These are phyloP conservation scores for Xenosphaeropsis pyriputrescens DNA, from an alignment of 2,329 filamentous ascomycete genomes.

Conservation along the genomic window DNA sequence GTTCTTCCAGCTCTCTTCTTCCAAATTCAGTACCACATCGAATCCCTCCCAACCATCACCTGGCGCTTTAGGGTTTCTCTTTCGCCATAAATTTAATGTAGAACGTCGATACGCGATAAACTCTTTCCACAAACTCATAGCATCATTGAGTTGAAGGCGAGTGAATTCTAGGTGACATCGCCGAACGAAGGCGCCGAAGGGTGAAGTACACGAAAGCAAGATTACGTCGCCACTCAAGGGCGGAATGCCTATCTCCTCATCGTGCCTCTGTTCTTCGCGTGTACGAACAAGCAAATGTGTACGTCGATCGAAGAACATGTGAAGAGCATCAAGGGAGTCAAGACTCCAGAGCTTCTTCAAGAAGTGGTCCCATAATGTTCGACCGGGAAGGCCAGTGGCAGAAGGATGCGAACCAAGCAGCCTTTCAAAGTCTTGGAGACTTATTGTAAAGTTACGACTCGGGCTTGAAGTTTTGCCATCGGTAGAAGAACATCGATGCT, in stretches of 20 bases:
- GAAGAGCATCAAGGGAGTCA: constrained; percentile 67
- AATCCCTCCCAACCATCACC: constrained; percentile 30
- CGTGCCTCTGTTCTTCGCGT: constrained; percentile 41
- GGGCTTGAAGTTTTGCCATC: not conserved
- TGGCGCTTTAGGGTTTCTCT: constrained; percentile 27
- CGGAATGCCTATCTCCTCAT: constrained; percentile 35
- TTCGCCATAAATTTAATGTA: constrained; percentile 47
- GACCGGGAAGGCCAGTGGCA: constrained; percentile 48
- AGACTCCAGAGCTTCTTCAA: constrained; percentile 72
- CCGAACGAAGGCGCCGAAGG: constrained; percentile 69
- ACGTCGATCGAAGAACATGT: constrained; percentile 56
- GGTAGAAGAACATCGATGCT: constrained; percentile 3
- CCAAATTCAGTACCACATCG: constrained; percentile 37
- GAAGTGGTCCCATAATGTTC: constrained; percentile 78
- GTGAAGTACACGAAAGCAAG: constrained; percentile 56
- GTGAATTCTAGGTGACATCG: constrained; percentile 67
- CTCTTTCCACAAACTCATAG: constrained; percentile 63
- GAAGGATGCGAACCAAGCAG: constrained; percentile 37
- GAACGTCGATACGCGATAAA: constrained; percentile 72
- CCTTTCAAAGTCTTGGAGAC: constrained; percentile 43
- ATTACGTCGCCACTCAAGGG: constrained; percentile 35
- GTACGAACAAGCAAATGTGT: constrained; percentile 42
- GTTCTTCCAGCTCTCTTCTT: constrained; percentile 33
- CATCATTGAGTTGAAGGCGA: constrained; percentile 66
- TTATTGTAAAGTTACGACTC: constrained; percentile 26